Conservation (phyloP, 176 grass and related monocot genomes). For the Musa troglodytarum region DNA sequence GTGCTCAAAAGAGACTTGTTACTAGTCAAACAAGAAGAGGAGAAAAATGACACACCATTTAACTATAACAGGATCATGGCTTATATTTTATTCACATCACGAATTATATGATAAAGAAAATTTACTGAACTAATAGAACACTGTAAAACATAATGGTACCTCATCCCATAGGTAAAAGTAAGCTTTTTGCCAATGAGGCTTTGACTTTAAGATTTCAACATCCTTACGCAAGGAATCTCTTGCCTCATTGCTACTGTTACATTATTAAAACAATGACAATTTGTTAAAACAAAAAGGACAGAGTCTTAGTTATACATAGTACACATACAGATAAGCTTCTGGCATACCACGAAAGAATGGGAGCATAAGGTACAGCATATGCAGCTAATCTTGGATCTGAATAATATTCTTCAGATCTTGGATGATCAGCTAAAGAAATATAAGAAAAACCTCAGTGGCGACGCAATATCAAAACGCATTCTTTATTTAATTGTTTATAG, state of each 20-base stretch:
- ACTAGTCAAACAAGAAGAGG: neutral
- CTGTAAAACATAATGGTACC: constrained; percentile 30
- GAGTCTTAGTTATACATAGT: neutral
- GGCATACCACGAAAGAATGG: constrained; percentile 78
- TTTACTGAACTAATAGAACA: constrained; percentile 22
- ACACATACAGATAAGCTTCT: constrained; percentile 13
- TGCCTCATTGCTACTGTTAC: constrained; percentile 58
- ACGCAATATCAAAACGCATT: neutral
- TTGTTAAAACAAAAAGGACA: constrained; percentile 10
- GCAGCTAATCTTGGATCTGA: constrained; percentile 94
- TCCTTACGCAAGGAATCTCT: constrained; percentile 78
- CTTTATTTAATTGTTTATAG: neutral
- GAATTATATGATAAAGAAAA: neutral
- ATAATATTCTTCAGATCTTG: constrained; percentile 83
- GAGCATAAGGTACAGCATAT: constrained; percentile 92
- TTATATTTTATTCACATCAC: neutral
- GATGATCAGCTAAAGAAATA: constrained; percentile 73
- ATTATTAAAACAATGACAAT: constrained; percentile 12
- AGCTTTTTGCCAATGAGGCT: constrained; percentile 83
- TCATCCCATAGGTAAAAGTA: constrained; percentile 99
- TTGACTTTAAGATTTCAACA: constrained; percentile 73
- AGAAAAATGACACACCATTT: neutral
- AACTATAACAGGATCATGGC: neutral
- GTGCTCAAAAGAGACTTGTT: neutral
- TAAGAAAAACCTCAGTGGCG: neutral